Conservation (phyloP, 164 flowering plant genomes). For the Magnolia changhungtana region DNA sequence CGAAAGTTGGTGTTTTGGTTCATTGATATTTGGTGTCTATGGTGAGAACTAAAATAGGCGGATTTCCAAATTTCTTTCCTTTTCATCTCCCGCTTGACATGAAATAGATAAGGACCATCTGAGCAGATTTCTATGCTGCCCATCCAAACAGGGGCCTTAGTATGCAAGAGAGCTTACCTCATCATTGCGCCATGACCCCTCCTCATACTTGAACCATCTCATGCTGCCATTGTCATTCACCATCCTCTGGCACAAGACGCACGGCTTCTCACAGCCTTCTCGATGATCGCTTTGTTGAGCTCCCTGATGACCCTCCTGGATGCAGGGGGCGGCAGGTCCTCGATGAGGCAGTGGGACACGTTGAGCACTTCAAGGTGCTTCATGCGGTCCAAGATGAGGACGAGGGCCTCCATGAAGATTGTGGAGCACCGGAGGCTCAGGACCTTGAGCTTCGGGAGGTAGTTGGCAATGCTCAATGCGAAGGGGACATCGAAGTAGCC, state of each 20-base stretch:
- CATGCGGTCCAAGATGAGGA: slow-evolving; percentile 39
- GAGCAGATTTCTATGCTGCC: neutral
- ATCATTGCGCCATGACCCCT: slow-evolving; percentile 49
- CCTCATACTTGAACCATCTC: slow-evolving; percentile 69
- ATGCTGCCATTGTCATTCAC: slow-evolving; percentile 49
- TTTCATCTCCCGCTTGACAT: no score
- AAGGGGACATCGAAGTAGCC: slow-evolving; percentile 40
- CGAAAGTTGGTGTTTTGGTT: no score
- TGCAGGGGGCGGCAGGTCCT: slow-evolving; percentile 24
- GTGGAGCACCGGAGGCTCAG: slow-evolving; percentile 40
- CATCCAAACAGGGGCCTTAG: slow-evolving; percentile 11
- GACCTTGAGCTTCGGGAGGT: slow-evolving; percentile 42
- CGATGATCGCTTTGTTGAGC: slow-evolving; percentile 32
- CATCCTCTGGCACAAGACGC: slow-evolving; percentile 47
- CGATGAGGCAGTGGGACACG: slow-evolving; percentile 54
- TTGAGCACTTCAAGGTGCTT: slow-evolving; percentile 50
- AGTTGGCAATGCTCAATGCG: slow-evolving; percentile 28
- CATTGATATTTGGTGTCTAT: no score
- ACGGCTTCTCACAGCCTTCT: slow-evolving; percentile 37
- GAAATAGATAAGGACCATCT: neutral
- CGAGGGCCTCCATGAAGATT: slow-evolving; percentile 30
- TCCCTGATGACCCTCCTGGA: slow-evolving; percentile 23
- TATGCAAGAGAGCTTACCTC: slow-evolving; percentile 48
- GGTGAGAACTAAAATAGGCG: no score
- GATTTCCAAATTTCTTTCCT: no score